These are phyloP conservation scores for Exsudoporus frostii DNA, from an alignment of 768 basidiomycete species.

Conservation along the genomic window DNA sequence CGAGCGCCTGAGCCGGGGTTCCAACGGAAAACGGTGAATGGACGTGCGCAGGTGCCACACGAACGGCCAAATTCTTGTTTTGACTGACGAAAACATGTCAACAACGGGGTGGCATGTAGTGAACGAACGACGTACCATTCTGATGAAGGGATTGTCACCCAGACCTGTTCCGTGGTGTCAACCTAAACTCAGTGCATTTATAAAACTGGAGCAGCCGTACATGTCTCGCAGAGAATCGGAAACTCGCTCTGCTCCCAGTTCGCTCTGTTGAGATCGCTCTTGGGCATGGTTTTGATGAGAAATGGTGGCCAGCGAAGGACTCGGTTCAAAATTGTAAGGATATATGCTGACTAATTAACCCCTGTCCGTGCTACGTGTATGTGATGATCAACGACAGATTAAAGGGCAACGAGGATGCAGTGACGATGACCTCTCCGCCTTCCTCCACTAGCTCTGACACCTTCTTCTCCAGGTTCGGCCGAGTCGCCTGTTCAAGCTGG, in stretches of 20 bases:
- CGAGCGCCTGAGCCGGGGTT: constrained; percentile 92
- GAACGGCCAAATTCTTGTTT: constrained; percentile 96
- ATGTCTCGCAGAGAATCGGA: constrained; percentile 91
- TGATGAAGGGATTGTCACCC: constrained; percentile 87
- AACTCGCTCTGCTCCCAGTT: constrained; percentile 94
- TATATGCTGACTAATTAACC: constrained; percentile 29
- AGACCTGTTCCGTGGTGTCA: constrained; percentile 50
- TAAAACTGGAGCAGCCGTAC: constrained; percentile 41
- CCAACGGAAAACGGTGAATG: constrained; percentile 98
- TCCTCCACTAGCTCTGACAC: constrained; percentile 75
- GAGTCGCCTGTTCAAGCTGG: constrained; percentile 82
- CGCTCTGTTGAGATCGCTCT: constrained; percentile 93
- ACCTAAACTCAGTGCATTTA: background rate
- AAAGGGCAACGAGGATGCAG: constrained; percentile 87
- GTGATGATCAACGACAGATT: constrained; percentile 65
- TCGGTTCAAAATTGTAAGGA: constrained; percentile 3
- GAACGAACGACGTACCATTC: constrained; percentile 65
- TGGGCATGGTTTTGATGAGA: constrained; percentile 50
- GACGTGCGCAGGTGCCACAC: constrained; percentile 96
- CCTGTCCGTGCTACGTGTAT: constrained; percentile 39
- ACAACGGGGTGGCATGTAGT: background rate
- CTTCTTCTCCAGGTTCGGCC: constrained; percentile 87
- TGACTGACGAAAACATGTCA: constrained; percentile 65
- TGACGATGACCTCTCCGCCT: constrained; percentile 82
- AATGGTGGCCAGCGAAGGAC: background rate